phyloP scores from a whole-genome alignment of 495 filamentous ascomycete species.

The Penicillium silybi region DNA sequence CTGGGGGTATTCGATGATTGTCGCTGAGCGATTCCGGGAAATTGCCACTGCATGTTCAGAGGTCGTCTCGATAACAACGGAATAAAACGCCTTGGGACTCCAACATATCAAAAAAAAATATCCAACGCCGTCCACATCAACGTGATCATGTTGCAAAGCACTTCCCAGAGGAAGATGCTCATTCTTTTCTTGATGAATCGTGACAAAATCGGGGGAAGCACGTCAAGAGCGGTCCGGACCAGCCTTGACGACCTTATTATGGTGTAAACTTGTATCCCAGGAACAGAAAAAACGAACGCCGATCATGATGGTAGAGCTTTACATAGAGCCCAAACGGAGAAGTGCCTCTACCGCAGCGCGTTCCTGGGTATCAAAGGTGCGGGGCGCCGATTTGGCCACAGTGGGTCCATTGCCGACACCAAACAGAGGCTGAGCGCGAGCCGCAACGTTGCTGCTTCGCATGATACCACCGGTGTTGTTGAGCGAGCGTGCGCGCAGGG shows the following conservation, averaged over 20 bases:
- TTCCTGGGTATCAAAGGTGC: slow-evolving; percentile 50
- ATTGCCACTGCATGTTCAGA: background rate
- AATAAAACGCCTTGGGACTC: background rate
- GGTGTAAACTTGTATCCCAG: slow-evolving; percentile 10
- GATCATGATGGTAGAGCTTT: slow-evolving; percentile 42
- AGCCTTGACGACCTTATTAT: slow-evolving; percentile 29
- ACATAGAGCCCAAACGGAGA: slow-evolving; percentile 82
- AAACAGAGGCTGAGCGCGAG: slow-evolving; percentile 35
- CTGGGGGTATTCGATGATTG: background rate
- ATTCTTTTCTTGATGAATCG: slow-evolving; percentile 11
- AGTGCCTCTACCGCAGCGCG: slow-evolving; percentile 82
- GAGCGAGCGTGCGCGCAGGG: slow-evolving; percentile 71
- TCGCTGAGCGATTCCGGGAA: background rate
- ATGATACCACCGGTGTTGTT: slow-evolving; percentile 35
- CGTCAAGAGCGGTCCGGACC: slow-evolving; percentile 27
- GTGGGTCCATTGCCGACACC: slow-evolving; percentile 24
- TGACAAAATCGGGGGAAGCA: slow-evolving; percentile 8
- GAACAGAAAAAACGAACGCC: slow-evolving; percentile 25
- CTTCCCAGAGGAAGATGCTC: background rate
- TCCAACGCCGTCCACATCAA: background rate
- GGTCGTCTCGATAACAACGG: background rate
- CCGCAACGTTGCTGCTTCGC: slow-evolving; percentile 21
- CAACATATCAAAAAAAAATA: background rate
- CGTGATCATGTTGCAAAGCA: background rate
- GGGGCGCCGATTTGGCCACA: slow-evolving; percentile 36